Conservation (phyloP, 2,329 filamentous ascomycete species). For the Calonectria montana region DNA sequence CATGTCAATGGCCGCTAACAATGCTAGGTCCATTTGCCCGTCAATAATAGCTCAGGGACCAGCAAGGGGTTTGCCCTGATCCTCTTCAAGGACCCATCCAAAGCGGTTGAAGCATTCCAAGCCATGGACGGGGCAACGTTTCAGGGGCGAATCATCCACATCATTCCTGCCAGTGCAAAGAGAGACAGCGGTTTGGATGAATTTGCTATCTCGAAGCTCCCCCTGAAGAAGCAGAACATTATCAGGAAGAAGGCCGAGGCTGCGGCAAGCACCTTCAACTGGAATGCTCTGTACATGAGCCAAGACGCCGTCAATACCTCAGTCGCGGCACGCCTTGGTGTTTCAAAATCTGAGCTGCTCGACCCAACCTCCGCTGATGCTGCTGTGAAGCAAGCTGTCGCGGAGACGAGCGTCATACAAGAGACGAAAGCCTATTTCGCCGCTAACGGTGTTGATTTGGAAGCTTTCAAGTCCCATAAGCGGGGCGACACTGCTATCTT, state of each 20-base stretch:
- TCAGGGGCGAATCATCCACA: slow-evolving; percentile 91
- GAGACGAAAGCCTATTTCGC: slow-evolving; percentile 94
- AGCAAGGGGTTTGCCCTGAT: slow-evolving; percentile 94
- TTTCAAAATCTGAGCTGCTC: slow-evolving; percentile 90
- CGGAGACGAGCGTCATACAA: slow-evolving; percentile 95
- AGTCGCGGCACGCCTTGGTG: slow-evolving; percentile 84
- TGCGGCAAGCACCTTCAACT: slow-evolving; percentile 85
- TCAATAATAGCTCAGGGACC: slow-evolving; percentile 72
- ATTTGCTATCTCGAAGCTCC: slow-evolving; percentile 88
- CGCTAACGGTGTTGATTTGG: slow-evolving; percentile 88
- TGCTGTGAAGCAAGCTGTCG: slow-evolving; percentile 95
- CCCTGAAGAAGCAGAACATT: slow-evolving; percentile 93
- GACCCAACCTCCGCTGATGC: slow-evolving; percentile 97
- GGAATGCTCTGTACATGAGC: slow-evolving; percentile 99
- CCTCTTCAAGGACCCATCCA: slow-evolving; percentile 77
- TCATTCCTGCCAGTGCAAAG: slow-evolving; percentile 86
- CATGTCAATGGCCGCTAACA: slow-evolving; percentile 42
- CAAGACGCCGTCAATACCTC: slow-evolving; percentile 95
- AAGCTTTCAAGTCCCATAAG: slow-evolving; percentile 87
- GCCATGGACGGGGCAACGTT: slow-evolving; percentile 86
- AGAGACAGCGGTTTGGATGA: slow-evolving; percentile 87
- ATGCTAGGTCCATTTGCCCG: slow-evolving; percentile 84
- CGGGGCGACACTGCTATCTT: slow-evolving; percentile 89
- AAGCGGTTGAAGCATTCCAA: slow-evolving; percentile 83
- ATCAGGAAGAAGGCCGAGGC: slow-evolving; percentile 88